Percentiles rank a stretch among this genome's conserved stretches.
Evolutionary conservation across 768 basidiomycete species (phyloP).

Genomic region (Tulasnella sp.): DNA sequence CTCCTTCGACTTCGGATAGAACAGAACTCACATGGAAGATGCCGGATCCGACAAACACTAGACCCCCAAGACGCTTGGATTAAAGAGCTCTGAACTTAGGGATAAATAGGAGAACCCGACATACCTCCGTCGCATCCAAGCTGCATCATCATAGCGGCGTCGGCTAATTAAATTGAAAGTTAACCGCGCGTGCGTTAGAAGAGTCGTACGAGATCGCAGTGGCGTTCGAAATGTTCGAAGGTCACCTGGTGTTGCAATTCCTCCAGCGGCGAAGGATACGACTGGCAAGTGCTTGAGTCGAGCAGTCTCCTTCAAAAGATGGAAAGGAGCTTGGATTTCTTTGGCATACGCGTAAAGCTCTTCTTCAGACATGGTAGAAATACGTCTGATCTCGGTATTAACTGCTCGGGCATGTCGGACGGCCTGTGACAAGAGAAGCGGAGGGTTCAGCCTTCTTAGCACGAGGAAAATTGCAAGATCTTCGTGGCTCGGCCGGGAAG

Average conservation of each 20-base stretch:
- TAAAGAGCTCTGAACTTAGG: conserved; percentile 13
- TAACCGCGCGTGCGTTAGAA: no score
- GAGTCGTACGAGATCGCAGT: neutral
- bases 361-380: conserved; percentile 84
- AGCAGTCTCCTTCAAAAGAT: conserved; percentile 93
- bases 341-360: conserved; percentile 92
- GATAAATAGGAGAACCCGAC: conserved; percentile 25
- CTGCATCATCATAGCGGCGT: conserved; percentile 99
- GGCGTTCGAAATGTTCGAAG: neutral
- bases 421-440: conserved; percentile 35
- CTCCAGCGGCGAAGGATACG: conserved; percentile 95
- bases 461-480: neutral
- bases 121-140: conserved; percentile 91
- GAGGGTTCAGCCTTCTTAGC: neutral
- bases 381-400: conserved; percentile 73
- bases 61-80: conserved; percentile 11
- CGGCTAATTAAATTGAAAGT: conserved; percentile 43
- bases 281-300: conserved; percentile 86
- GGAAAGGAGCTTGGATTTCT: conserved; percentile 87
- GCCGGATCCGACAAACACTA: conserved; percentile 96
- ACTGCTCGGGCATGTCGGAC: conserved; percentile 87
- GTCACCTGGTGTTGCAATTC: conserved; percentile 82
- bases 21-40: conserved; percentile 75
- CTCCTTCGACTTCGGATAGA: neutral
- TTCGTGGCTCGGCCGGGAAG: neutral